Evolutionary conservation across 257 asterid species (phyloP).

Genomic region (Lantana camara): DNA sequence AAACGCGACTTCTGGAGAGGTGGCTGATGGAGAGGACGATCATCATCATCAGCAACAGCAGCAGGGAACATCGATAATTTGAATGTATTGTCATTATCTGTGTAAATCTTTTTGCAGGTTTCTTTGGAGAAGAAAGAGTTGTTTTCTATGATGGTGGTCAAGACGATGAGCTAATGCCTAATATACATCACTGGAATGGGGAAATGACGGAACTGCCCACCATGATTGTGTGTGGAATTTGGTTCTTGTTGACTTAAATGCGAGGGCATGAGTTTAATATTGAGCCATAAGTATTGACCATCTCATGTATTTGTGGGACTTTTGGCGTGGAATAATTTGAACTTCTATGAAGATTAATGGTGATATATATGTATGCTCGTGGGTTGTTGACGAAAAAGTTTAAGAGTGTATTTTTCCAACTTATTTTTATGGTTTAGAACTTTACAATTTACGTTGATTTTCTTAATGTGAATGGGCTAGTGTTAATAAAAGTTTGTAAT

Average conservation of each 20-base stretch:
- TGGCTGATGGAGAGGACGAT: constrained; percentile 22
- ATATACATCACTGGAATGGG: constrained; percentile 9
- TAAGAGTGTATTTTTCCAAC: neutral
- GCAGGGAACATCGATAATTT: neutral
- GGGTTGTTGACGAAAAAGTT: constrained; percentile 24
- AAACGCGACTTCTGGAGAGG: constrained; percentile 30
- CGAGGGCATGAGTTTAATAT: too few relatives aligned
- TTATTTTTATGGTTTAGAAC: neutral
- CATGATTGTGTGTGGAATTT: constrained; percentile 28
- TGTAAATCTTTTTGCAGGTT: neutral
- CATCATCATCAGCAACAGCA: constrained; percentile 27
- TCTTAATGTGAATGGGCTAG: constrained; percentile 26
- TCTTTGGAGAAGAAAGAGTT: neutral
- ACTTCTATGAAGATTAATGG: too few relatives aligned
- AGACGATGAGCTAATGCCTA: constrained; percentile 6
- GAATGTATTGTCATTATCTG: constrained; percentile 29
- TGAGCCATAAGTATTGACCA: constrained; percentile 39
- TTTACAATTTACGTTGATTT: neutral
- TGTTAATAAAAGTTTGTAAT: neutral
- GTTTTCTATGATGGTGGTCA: too few relatives aligned
- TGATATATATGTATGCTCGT: too few relatives aligned
- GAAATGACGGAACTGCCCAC: constrained; percentile 30
- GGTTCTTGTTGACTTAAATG: constrained; percentile 7
- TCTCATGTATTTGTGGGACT: constrained; percentile 15
- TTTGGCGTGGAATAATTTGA: neutral